These are phyloP conservation scores for Perkinsus chesapeaki DNA, from an alignment of 169 alveolate genomes.

Conservation along the genomic window DNA sequence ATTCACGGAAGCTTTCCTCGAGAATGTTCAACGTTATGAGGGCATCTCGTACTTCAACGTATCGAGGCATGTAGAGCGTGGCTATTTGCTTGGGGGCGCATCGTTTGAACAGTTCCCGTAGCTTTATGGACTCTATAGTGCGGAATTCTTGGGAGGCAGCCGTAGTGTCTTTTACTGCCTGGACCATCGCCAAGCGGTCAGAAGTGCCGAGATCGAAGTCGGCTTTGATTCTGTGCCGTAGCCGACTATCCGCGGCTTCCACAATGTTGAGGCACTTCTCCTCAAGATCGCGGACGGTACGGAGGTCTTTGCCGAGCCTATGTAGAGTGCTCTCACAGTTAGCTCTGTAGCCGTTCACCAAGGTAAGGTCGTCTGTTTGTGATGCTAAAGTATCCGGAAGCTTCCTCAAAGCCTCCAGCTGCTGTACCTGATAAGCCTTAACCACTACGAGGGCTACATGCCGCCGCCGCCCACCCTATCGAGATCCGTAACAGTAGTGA, in stretches of 20 bases:
- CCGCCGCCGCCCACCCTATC: neutral
- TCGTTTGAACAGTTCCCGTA: neutral
- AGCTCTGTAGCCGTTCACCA: neutral
- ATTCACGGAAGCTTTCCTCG: neutral
- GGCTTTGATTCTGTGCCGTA: neutral
- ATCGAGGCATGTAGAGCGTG: neutral
- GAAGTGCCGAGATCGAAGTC: neutral
- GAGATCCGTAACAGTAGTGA: neutral
- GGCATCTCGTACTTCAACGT: neutral
- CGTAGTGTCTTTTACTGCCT: neutral
- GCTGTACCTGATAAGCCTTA: neutral
- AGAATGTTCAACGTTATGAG: neutral
- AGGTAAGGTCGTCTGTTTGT: neutral
- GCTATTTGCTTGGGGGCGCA: neutral
- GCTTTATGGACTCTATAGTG: neutral
- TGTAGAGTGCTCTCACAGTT: neutral
- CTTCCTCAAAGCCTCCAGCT: neutral
- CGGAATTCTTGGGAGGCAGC: neutral
- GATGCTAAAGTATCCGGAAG: neutral
- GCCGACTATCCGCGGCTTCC: neutral
- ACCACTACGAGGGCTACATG: neutral
- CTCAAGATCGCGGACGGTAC: neutral
- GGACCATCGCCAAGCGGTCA: neutral
- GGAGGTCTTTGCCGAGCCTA: neutral
- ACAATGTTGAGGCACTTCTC: neutral